Evolutionary conservation across 345 rosid species (phyloP), one percentile per base, ranked within the genome.

Genomic region (Jatropha curcas): DNA sequence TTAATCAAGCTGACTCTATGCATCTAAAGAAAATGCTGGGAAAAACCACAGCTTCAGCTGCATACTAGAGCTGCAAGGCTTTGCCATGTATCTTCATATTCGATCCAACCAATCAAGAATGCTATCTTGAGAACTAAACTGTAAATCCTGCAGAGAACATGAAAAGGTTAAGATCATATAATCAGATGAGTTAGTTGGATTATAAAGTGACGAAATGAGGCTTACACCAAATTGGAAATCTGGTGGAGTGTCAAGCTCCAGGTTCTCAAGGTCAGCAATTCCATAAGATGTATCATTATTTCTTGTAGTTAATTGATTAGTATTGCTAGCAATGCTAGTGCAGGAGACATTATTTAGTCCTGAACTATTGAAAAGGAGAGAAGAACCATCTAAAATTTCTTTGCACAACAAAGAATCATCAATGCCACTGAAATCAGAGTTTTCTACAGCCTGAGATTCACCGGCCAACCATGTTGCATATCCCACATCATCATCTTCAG

Each of bases 161-260:
- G 7, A 43, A 34, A 24, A 13, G 45, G 41, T 73, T 34, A 71
- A 24, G 62, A 48, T 46, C 48, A 35, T 14, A 28, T 2, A 63
- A 37, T 25, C 55, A 3, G 19, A 74, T 11, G n/a, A 8, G 17
- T 62, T 16, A 30, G 13, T 60, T 22, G 52, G 27, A 12, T 24
- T 2, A 45, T 48, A 37, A 68, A 31, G 22, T 37, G 27, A 53
- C 10, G 69, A 76, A 12, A 17, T 59, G 74, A 71, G 64, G 71
- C 88, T 91, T 84, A 91, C 99, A 56, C 91, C 51, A 70, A 86
- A 84, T 25, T 62, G 43, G 52, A 88, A 76, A 68, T 88, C 96
- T 48, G 98, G 99, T 0, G 96, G 94, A 20, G 88, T 82, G 71
- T 91, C 99, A 3, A 88, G 72, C 25, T 86, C 94, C n/a, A 86